A percentile compares a stretch with the other conserved stretches of the same genome.
Conservation (phyloP, 1,284 basidiomycete species). For the Malassezia cuniculi region DNA sequence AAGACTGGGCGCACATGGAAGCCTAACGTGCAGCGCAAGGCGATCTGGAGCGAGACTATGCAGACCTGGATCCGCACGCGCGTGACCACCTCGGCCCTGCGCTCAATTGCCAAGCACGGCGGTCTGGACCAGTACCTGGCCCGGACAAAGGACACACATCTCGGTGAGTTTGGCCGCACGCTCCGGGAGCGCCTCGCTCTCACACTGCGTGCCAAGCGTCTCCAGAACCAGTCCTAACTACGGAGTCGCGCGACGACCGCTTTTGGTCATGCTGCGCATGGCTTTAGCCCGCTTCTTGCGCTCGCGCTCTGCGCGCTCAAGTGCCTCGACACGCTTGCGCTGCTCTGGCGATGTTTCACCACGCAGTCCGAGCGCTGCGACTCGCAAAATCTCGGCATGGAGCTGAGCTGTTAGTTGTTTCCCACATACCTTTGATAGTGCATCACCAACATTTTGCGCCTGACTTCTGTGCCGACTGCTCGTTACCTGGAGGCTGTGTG, state of each 20-base stretch:
- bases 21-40: constrained; percentile 37
- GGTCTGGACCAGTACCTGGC: constrained; percentile 38
- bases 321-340: constrained; percentile 5
- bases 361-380: constrained; percentile 7
- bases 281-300: constrained; percentile 9
- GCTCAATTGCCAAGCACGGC: constrained; percentile 37
- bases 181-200: constrained; percentile 22
- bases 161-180: constrained; percentile 34
- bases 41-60: constrained; percentile 25
- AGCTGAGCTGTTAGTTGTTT: constrained; percentile 5
- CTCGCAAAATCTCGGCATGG: constrained; percentile 10
- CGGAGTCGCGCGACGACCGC: constrained; percentile 10
- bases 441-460: constrained; percentile 14
- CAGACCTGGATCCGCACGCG: constrained; percentile 15
- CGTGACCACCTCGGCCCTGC: constrained; percentile 24
- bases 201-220: constrained; percentile 15
- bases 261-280: constrained; percentile 15
- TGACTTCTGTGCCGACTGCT: constrained; percentile 13
- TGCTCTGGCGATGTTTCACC: constrained; percentile 13
- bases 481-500: constrained; percentile 9
- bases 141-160: constrained; percentile 21
- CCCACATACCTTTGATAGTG: constrained; percentile 13
- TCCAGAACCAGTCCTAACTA: constrained; percentile 5
- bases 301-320: constrained; percentile 6
- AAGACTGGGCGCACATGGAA: constrained; percentile 36